Evolutionary conservation across 2,329 filamentous ascomycete genomes (phyloP).

Genomic region (Aspergillus aculeatinus): DNA sequence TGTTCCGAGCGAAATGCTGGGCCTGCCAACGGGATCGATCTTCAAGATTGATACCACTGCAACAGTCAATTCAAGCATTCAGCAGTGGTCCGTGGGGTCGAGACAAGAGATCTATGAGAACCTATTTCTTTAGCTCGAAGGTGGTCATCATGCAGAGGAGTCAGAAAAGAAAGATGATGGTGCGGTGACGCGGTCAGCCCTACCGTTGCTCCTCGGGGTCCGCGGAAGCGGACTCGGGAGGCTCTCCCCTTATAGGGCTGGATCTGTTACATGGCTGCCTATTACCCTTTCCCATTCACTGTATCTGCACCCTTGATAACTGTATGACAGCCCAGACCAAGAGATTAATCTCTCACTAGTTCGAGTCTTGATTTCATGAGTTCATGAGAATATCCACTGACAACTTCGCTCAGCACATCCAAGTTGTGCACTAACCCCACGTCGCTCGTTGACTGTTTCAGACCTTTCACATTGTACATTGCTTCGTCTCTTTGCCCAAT

Average conservation of each 20-base stretch:
- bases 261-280: neutral
- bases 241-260: neutral
- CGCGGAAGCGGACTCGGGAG: neutral
- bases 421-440: neutral
- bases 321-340: neutral
- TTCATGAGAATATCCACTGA: neutral
- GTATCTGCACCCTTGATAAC: neutral
- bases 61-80: too few relatives aligned
- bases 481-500: neutral
- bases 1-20: neutral
- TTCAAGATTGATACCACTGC: too few relatives aligned
- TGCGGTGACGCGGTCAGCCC: neutral
- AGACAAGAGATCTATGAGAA: too few relatives aligned
- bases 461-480: neutral
- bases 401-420: neutral
- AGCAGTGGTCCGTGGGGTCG: too few relatives aligned
- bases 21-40: neutral
- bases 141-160: too few relatives aligned
- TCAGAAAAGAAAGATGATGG: neutral
- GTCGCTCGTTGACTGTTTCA: neutral
- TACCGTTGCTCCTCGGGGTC: neutral
- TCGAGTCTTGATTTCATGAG: neutral
- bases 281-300: neutral
- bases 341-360: neutral
- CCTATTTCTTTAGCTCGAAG: too few relatives aligned